These are phyloP conservation scores for Trypanosoma vivax DNA, from an alignment of 208 protist species.

Conservation along the genomic window DNA sequence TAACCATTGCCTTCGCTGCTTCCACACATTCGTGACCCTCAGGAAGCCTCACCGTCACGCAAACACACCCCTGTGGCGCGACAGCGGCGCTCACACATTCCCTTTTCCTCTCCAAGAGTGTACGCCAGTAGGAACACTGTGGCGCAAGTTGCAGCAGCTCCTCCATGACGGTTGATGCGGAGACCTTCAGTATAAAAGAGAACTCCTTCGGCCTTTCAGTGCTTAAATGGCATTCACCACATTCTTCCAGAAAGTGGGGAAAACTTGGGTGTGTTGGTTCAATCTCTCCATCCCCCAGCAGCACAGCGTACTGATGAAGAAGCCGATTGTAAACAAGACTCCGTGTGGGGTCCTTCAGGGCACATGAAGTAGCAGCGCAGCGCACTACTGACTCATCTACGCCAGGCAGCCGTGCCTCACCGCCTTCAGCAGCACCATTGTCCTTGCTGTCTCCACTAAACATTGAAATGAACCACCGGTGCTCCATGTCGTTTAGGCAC, in stretches of 20 bases:
- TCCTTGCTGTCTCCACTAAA: constrained; percentile 2
- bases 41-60: constrained; percentile 48
- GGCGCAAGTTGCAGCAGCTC: constrained; percentile 49
- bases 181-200: constrained; percentile 34
- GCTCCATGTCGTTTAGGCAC: constrained; percentile 55
- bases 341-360: constrained; percentile 52
- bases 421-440: not conserved
- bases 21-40: constrained; percentile 49
- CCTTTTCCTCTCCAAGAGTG: constrained; percentile 30
- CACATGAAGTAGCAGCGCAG: constrained; percentile 18
- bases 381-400: not conserved
- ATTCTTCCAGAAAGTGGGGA: constrained; percentile 70
- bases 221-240: constrained; percentile 60
- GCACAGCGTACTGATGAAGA: constrained; percentile 50
- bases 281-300: constrained; percentile 39
- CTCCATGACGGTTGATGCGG: constrained; percentile 14
- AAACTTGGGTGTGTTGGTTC: constrained; percentile 42
- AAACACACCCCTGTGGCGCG: constrained; percentile 37
- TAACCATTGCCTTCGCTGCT: constrained; percentile 10
- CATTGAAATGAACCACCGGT: constrained; percentile 31
- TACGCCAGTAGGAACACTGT: constrained; percentile 65
- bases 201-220: constrained; percentile 32
- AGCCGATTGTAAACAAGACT: constrained; percentile 59
- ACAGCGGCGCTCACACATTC: constrained; percentile 15
- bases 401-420: not conserved